These are phyloP conservation scores for Kregervanrija fluxuum DNA, from an alignment of 805 yeast species.

Conservation along the genomic window DNA sequence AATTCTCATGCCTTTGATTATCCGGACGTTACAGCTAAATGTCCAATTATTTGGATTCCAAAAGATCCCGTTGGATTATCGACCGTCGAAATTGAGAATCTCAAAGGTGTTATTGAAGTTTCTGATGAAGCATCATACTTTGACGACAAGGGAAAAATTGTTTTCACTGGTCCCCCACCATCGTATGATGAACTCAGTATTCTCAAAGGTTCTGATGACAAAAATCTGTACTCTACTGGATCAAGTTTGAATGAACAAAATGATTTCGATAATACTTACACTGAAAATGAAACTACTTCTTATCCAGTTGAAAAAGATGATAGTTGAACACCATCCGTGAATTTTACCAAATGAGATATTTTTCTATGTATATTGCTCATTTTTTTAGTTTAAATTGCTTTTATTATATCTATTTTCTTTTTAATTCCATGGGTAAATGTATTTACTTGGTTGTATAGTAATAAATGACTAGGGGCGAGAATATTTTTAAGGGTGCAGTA, in stretches of 20 bases:
- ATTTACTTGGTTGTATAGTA: no score
- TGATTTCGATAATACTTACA: neutral
- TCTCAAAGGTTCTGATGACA: neutral
- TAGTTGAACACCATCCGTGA: no score
- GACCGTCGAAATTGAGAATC: slow-evolving; percentile 44
- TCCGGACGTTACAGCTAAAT: slow-evolving; percentile 62
- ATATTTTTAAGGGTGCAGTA: no score
- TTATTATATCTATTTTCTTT: no score
- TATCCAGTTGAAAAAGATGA: no score
- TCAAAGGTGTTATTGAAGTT: slow-evolving; percentile 50
- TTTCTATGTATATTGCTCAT: no score
- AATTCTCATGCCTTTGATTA: slow-evolving; percentile 65
- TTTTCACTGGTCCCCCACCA: slow-evolving; percentile 49
- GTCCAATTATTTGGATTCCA: slow-evolving; percentile 91
- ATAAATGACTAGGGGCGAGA: no score
- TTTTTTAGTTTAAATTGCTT: no score
- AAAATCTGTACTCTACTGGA: neutral
- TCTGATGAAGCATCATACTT: slow-evolving; percentile 64
- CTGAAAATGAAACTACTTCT: no score
- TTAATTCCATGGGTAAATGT: no score
- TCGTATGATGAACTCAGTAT: neutral
- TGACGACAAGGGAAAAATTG: slow-evolving; percentile 40
- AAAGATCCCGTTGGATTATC: slow-evolving; percentile 82
- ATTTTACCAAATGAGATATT: no score
- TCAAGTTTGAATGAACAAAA: neutral